Conservation (phyloP, 1,139 yeast genomes). For the Suhomyces coccinellae region DNA sequence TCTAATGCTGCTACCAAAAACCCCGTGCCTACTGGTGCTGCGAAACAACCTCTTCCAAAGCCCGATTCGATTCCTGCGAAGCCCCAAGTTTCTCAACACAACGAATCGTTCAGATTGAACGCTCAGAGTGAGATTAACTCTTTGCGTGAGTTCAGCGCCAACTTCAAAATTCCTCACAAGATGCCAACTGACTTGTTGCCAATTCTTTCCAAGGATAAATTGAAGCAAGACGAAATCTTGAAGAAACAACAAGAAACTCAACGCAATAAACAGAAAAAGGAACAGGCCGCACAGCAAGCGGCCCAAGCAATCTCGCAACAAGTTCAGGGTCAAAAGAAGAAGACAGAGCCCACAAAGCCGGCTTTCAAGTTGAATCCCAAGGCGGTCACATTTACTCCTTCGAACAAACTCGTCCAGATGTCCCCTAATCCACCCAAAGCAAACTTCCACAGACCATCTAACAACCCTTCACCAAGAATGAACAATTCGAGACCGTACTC, state of each 20-base stretch:
- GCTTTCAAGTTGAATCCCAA: conserved; percentile 71
- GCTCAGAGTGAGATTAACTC: conserved; percentile 74
- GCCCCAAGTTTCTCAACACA: conserved; percentile 29
- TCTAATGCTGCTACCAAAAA: not conserved
- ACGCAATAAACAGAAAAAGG: conserved; percentile 17
- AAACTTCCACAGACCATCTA: conserved; percentile 28
- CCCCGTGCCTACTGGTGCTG: conserved; percentile 1
- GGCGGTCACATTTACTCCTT: conserved; percentile 71
- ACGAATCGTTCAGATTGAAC: conserved; percentile 48
- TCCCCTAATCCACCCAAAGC: conserved; percentile 37
- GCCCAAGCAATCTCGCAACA: conserved; percentile 5
- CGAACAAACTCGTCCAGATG: conserved; percentile 28
- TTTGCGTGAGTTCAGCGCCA: conserved; percentile 79
- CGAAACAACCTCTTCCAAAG: conserved; percentile 21
- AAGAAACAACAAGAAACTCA: conserved; percentile 32
- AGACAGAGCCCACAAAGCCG: conserved; percentile 52
- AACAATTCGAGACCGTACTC: conserved; percentile 35
- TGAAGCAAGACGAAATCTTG: conserved; percentile 61
- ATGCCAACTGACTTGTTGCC: conserved; percentile 78
- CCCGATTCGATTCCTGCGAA: conserved; percentile 39
- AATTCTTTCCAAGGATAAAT: conserved; percentile 66
- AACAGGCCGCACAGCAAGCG: conserved; percentile 15
- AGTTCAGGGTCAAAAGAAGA: conserved; percentile 29
- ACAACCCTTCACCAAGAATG: conserved; percentile 38
- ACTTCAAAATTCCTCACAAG: conserved; percentile 73